Conservation (phyloP, 2,329 filamentous ascomycete genomes). For the Fusarium kyushuense region DNA sequence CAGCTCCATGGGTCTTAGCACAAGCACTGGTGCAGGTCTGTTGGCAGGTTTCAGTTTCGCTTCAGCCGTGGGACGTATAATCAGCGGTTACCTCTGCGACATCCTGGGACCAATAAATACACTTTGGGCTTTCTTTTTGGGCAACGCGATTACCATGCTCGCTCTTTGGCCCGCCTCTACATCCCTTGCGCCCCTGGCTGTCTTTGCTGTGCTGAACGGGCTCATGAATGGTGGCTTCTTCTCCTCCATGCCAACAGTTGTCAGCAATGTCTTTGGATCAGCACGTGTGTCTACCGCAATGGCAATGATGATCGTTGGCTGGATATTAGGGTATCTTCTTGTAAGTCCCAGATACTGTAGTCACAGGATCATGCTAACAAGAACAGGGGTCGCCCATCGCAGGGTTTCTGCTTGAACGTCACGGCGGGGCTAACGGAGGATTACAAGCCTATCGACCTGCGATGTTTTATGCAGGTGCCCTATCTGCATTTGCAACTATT, state of each 20-base stretch:
- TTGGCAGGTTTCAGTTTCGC: slow-evolving; percentile 72
- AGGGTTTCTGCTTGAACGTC: slow-evolving; percentile 68
- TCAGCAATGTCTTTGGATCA: slow-evolving; percentile 69
- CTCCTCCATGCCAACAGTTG: slow-evolving; percentile 71
- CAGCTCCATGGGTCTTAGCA: slow-evolving; percentile 65
- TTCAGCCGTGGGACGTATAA: slow-evolving; percentile 68
- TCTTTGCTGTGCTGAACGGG: slow-evolving; percentile 71
- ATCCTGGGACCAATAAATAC: slow-evolving; percentile 67
- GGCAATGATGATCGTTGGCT: slow-evolving; percentile 72
- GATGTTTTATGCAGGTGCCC: slow-evolving; percentile 69
- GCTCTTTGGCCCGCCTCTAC: slow-evolving; percentile 71
- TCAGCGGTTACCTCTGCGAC: slow-evolving; percentile 67
- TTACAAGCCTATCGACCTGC: slow-evolving; percentile 67
- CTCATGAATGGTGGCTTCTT: slow-evolving; percentile 73
- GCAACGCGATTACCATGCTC: slow-evolving; percentile 69
- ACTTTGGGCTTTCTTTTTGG: slow-evolving; percentile 61
- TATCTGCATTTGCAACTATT: slow-evolving; percentile 24
- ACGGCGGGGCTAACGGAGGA: slow-evolving; percentile 62
- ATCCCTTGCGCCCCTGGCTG: slow-evolving; percentile 63
- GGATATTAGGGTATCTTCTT: slow-evolving; percentile 71
- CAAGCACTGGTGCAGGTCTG: slow-evolving; percentile 66
- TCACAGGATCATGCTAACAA: background rate
- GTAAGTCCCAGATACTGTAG: slow-evolving; percentile 50
- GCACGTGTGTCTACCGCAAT: slow-evolving; percentile 67
- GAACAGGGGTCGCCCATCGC: slow-evolving; percentile 68